Percentiles rank a stretch among this genome's conserved stretches.
phyloP scores from a whole-genome alignment of 2,329 filamentous ascomycete genomes.

The Achaetomium macrosporum region DNA sequence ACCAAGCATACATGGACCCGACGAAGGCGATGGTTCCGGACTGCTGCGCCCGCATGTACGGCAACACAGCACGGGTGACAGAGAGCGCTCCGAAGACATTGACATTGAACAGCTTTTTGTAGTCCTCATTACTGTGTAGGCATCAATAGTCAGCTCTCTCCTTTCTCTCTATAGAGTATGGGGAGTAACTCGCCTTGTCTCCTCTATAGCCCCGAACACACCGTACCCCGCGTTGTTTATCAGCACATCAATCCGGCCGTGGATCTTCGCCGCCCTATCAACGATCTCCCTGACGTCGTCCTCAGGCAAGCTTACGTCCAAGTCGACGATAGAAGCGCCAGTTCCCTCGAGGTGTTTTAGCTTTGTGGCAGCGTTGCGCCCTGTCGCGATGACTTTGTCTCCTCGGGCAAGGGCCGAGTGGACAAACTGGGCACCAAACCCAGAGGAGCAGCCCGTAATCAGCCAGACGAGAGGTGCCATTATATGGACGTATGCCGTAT shows the following conservation, averaged over 20 bases:
- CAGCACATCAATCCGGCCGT: slow-evolving; percentile 21
- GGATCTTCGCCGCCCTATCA: slow-evolving; percentile 11
- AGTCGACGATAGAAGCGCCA: slow-evolving; percentile 10
- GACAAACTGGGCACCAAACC: slow-evolving; percentile 17
- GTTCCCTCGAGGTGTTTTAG: slow-evolving; percentile 1
- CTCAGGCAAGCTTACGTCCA: slow-evolving; percentile 17
- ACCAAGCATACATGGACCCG: slow-evolving; percentile 18
- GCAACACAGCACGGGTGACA: slow-evolving; percentile 20
- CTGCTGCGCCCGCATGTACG: slow-evolving; percentile 18
- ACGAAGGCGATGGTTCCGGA: slow-evolving; percentile 22
- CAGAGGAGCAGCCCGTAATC: slow-evolving; percentile 22
- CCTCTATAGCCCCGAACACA: slow-evolving; percentile 12
- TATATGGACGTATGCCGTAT: neutral
- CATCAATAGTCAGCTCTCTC: neutral
- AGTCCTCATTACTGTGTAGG: neutral
- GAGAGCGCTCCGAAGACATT: slow-evolving; percentile 23
- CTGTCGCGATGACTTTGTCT: slow-evolving; percentile 22
- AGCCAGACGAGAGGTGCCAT: slow-evolving; percentile 21
- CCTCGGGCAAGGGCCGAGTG: slow-evolving; percentile 12
- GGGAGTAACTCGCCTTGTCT: slow-evolving; percentile 14
- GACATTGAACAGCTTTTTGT: slow-evolving; percentile 17
- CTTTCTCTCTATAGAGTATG: neutral
- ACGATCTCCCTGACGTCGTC: slow-evolving; percentile 11
- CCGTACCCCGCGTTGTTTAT: slow-evolving; percentile 22
- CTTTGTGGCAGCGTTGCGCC: slow-evolving; percentile 12